These are phyloP conservation scores for Verticillium tricorpus DNA, from an alignment of 2,329 filamentous ascomycete species.

Conservation along the genomic window DNA sequence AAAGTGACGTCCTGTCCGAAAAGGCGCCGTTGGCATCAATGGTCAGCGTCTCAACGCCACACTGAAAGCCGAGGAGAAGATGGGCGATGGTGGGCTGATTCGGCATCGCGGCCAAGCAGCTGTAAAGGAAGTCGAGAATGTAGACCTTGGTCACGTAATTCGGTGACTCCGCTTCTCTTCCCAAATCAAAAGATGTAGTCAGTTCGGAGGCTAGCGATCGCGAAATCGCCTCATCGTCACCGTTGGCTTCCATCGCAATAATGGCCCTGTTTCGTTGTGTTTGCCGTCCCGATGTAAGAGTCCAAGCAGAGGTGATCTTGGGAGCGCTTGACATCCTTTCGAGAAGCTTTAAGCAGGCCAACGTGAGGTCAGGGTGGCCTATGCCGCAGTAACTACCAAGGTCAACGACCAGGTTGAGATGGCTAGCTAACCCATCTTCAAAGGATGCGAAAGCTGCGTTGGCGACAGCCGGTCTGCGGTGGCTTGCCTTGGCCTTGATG, in stretches of 20 bases:
- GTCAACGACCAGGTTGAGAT: constrained; percentile 73
- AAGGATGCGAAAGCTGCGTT: constrained; percentile 81
- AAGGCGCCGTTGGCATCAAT: constrained; percentile 68
- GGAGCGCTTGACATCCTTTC: constrained; percentile 82
- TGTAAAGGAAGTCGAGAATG: constrained; percentile 80
- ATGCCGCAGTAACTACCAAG: constrained; percentile 84
- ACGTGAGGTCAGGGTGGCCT: constrained; percentile 73
- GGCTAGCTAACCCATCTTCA: constrained; percentile 83
- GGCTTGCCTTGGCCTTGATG: constrained; percentile 61
- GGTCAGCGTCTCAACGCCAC: constrained; percentile 64
- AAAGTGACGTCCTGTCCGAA: constrained; percentile 66
- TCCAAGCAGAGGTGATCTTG: constrained; percentile 70
- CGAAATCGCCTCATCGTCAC: constrained; percentile 75
- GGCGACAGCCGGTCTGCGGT: constrained; percentile 57
- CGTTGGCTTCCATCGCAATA: constrained; percentile 78
- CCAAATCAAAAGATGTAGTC: constrained; percentile 65
- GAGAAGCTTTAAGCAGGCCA: constrained; percentile 76
- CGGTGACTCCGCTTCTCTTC: constrained; percentile 62
- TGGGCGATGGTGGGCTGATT: constrained; percentile 85
- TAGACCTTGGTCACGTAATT: constrained; percentile 79
- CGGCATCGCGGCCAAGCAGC: constrained; percentile 70
- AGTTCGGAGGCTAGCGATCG: constrained; percentile 68
- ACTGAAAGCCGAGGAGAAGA: constrained; percentile 81
- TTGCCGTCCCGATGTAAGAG: constrained; percentile 21
- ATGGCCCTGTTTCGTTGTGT: constrained; percentile 76